Base-by-base conservation (phyloP, 148 eudicot species). In the Vaccinium darrowii region DNA sequence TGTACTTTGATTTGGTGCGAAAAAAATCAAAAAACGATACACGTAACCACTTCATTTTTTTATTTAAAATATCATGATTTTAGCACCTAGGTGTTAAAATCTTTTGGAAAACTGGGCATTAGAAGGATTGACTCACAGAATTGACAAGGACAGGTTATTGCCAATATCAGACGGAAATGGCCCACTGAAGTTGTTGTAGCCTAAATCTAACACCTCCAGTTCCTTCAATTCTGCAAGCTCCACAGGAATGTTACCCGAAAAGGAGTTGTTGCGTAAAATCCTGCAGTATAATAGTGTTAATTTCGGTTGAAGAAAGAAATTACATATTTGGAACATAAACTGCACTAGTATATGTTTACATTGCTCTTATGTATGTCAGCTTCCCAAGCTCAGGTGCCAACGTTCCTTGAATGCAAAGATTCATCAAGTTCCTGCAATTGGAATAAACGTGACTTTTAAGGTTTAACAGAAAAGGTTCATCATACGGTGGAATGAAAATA, bases 331-430 rank as follows among this genome's bases (percentile, higher is more conserved):
- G 39, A 73, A 65, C 83, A 36, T 39, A 49, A 79, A 71, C 43
- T 72, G 73, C 63, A 73, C 2, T 27, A 30, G 30, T 50, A 76
- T 84, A 6, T 78, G 76, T 95, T 89, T 92, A 95, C 98, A 94
- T 94, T 16, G 90, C 89, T 82, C 91, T 92, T 7, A 94, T 79
- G 81, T 93, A 88, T 87, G 82, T 49, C 84, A 96, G 86, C 74
- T 88, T 81, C 67, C 87, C 92, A 87, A 96, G 91, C 71, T 94
- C 94, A 62, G 94, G 93, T 21, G 93, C 90, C 27, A 96, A 87
- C 56, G 93, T 93, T 81, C 98, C 98, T 86, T 87, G 86, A 60
- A 96, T 93, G 91, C 93, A 88, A 12, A 95, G 93, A 88, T 93
- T 89, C 81, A 79, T 87, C 89, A 95, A 86, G 86, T 92, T 88